A percentile compares a stretch with the other conserved stretches of the same genome.
Conservation (phyloP, 495 filamentous ascomycete species). For the Evernia prunastri region DNA sequence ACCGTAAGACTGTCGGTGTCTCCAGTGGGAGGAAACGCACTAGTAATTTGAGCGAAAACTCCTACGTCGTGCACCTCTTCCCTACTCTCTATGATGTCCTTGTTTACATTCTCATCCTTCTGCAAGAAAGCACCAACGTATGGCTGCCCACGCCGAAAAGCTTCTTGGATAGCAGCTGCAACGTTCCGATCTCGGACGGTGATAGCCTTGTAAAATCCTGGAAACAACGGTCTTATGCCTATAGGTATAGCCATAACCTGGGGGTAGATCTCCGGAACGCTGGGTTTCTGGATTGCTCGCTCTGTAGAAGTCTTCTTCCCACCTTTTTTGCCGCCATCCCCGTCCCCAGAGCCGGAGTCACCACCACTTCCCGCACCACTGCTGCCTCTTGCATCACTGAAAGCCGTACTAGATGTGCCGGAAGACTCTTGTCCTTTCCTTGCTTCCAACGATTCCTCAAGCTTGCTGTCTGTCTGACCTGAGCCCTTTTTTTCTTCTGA, state of each 20-base stretch:
- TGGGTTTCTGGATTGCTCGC: constrained; percentile 73
- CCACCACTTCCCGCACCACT: constrained; percentile 41
- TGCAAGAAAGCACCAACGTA: constrained; percentile 96
- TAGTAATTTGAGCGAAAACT: constrained; percentile 96
- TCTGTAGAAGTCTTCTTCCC: constrained; percentile 62
- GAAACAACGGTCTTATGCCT: constrained; percentile 87
- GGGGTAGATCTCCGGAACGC: constrained; percentile 90
- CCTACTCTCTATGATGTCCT: constrained; percentile 78
- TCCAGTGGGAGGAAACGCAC: constrained; percentile 79
- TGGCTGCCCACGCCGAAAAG: constrained; percentile 96
- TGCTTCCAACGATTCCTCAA: constrained; percentile 33
- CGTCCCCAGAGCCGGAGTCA: constrained; percentile 42
- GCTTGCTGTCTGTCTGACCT: constrained; percentile 33
- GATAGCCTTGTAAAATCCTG: constrained; percentile 97
- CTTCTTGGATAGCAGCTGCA: constrained; percentile 82
- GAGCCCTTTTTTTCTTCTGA: constrained; percentile 31
- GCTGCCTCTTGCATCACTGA: constrained; percentile 29
- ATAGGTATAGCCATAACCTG: constrained; percentile 99
- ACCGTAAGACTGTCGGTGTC: constrained; percentile 75
- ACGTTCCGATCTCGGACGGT: constrained; percentile 90
- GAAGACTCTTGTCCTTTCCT: constrained; percentile 35
- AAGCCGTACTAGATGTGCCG: constrained; percentile 15
- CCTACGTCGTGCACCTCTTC: constrained; percentile 92
- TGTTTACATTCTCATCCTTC: constrained; percentile 90
- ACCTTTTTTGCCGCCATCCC: constrained; percentile 48